Evolutionary conservation across 768 basidiomycete genomes (phyloP).

Genomic region (Lactifluus rugatus): DNA sequence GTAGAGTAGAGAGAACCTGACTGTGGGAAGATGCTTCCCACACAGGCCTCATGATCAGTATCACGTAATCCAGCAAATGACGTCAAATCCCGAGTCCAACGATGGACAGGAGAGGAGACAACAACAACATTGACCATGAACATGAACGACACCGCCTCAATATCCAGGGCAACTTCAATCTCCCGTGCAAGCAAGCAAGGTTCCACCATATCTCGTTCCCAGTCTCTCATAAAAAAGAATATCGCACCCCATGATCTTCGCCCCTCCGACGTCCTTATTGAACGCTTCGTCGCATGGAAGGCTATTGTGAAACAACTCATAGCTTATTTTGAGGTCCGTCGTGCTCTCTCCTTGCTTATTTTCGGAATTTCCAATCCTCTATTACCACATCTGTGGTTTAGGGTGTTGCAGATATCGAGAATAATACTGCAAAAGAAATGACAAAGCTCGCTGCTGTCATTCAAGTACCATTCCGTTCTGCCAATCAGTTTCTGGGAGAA

Average conservation of each 20-base stretch:
- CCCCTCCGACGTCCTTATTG: constrained; percentile 93
- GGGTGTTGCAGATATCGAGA: constrained; percentile 82
- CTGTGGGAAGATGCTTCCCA: too few relatives aligned
- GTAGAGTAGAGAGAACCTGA: too few relatives aligned
- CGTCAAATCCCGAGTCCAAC: too few relatives aligned
- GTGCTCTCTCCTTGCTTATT: background rate
- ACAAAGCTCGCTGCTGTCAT: constrained; percentile 91
- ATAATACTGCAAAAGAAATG: constrained; percentile 87
- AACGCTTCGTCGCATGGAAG: constrained; percentile 92
- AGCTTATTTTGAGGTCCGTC: constrained; percentile 67
- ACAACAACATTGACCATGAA: constrained; percentile 3
- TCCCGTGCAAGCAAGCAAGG: constrained; percentile 55
- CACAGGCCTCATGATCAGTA: too few relatives aligned
- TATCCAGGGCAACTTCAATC: constrained; percentile 64
- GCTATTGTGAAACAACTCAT: constrained; percentile 93
- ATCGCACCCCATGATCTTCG: constrained; percentile 82
- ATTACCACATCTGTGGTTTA: constrained; percentile 5
- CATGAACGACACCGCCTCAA: constrained; percentile 38
- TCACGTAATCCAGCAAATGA: too few relatives aligned
- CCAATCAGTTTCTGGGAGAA: constrained; percentile 98
- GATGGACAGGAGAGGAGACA: background rate
- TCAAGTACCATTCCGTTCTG: constrained; percentile 91
- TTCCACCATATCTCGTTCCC: constrained; percentile 68
- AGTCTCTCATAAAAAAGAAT: constrained; percentile 91
- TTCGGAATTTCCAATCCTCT: background rate